phyloP scores from a whole-genome alignment of 2,329 filamentous ascomycete genomes.

The Dissoconium aciculare region DNA sequence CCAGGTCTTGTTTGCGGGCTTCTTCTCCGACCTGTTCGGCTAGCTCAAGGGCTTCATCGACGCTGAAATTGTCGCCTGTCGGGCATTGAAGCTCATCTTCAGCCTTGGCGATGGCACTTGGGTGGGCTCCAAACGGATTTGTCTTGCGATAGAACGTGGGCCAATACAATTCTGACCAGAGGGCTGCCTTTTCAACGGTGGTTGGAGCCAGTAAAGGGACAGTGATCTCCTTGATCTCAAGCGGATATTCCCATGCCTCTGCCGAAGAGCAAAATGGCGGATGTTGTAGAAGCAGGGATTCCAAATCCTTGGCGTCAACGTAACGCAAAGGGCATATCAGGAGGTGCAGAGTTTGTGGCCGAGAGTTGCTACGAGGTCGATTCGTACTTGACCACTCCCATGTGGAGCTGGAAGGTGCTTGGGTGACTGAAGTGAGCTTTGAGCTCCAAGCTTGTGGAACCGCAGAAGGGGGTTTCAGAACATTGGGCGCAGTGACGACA shows the following conservation, averaged over 20 bases:
- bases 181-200: slow-evolving; percentile 56
- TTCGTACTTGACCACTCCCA: background rate
- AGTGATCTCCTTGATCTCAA: slow-evolving; percentile 47
- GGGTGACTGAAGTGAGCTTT: background rate
- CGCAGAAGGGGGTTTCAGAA: slow-evolving; percentile 22
- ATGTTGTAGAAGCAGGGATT: slow-evolving; percentile 25
- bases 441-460: slow-evolving; percentile 5
- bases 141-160: slow-evolving; percentile 75
- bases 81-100: slow-evolving; percentile 47
- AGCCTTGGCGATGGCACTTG: slow-evolving; percentile 54
- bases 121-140: slow-evolving; percentile 74
- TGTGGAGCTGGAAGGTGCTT: slow-evolving; percentile 33
- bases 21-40: slow-evolving; percentile 47
- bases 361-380: slow-evolving; percentile 37
- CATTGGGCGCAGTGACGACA: slow-evolving; percentile 20
- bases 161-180: slow-evolving; percentile 68
- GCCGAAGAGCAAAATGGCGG: slow-evolving; percentile 27
- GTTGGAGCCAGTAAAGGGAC: slow-evolving; percentile 62
- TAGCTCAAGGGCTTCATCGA: slow-evolving; percentile 47
- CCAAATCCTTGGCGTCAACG: slow-evolving; percentile 41
- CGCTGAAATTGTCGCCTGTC: slow-evolving; percentile 32
- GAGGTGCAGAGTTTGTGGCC: slow-evolving; percentile 32
- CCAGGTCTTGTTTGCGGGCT: slow-evolving; percentile 42
- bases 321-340: slow-evolving; percentile 36
- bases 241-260: slow-evolving; percentile 25